Evolutionary conservation across 2,329 filamentous ascomycete species (phyloP).

Genomic region (Cladosporium sp.): DNA sequence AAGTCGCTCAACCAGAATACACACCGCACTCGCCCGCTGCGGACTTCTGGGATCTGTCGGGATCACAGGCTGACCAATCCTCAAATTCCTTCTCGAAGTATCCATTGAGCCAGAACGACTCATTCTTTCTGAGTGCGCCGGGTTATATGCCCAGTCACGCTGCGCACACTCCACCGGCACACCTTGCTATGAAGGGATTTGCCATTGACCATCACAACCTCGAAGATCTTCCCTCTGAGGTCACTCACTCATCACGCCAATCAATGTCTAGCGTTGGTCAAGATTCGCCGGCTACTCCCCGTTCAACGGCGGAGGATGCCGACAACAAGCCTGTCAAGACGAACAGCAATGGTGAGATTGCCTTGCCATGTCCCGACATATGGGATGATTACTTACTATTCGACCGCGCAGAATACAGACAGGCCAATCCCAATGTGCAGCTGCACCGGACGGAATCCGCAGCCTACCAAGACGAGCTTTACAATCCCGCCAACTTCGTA

Average conservation of each 20-base stretch:
- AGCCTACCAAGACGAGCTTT: conserved; percentile 78
- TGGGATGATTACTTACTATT: conserved; percentile 65
- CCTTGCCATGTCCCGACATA: background rate
- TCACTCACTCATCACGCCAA: conserved; percentile 51
- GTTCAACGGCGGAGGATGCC: conserved; percentile 46
- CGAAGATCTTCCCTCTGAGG: conserved; percentile 49
- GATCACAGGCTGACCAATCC: conserved; percentile 34
- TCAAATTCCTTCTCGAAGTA: conserved; percentile 44
- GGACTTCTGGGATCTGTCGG: conserved; percentile 11
- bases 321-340: conserved; percentile 50
- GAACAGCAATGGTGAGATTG: conserved; percentile 52
- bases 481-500: conserved; percentile 65
- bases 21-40: conserved; percentile 38
- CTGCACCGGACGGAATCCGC: conserved; percentile 72
- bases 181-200: conserved; percentile 57
- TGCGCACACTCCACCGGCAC: conserved; percentile 42
- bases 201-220: conserved; percentile 50
- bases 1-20: conserved; percentile 44
- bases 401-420: conserved; percentile 50
- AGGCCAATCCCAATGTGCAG: conserved; percentile 62
- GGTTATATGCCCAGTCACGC: conserved; percentile 28
- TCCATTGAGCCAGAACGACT: conserved; percentile 51
- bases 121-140: conserved; percentile 38
- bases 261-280: conserved; percentile 59
- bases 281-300: conserved; percentile 60